Evolutionary conservation across 495 filamentous ascomycete species (phyloP).

Genomic region (Trichoderma reesei): DNA sequence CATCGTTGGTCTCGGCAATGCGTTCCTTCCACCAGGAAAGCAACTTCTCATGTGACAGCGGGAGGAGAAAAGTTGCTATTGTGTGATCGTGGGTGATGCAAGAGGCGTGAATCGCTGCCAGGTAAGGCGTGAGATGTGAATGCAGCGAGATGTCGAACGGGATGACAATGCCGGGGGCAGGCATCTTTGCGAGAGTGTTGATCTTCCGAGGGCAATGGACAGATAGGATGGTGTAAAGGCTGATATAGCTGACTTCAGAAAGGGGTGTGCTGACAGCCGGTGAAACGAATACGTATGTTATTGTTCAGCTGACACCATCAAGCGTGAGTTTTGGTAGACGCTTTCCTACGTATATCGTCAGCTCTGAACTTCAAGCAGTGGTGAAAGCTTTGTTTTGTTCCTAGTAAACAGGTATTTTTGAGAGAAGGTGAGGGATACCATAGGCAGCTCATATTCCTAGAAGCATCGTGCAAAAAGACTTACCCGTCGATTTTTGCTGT

Average conservation of each 20-base stretch:
- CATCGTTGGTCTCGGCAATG: slow-evolving; percentile 24
- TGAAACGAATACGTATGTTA: no score
- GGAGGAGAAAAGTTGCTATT: slow-evolving; percentile 30
- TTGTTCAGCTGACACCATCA: no score
- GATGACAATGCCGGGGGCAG: background rate
- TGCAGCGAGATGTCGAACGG: slow-evolving; percentile 24
- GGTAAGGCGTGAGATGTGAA: slow-evolving; percentile 27
- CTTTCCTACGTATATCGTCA: background rate
- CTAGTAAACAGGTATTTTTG: no score
- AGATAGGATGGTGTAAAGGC: no score
- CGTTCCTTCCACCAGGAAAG: slow-evolving; percentile 30
- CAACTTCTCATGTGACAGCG: slow-evolving; percentile 29
- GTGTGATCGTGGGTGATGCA: slow-evolving; percentile 30
- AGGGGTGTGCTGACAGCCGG: no score
- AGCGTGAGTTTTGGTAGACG: background rate
- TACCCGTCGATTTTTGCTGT: no score
- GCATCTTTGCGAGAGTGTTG: slow-evolving; percentile 12
- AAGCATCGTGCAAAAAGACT: no score
- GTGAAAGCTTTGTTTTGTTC: no score
- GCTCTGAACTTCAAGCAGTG: background rate
- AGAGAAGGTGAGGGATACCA: no score
- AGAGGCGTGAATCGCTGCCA: slow-evolving; percentile 30
- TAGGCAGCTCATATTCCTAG: no score
- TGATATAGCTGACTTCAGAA: no score
- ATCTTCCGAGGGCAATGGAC: slow-evolving; percentile 9